These are phyloP conservation scores for Quercus agrifolia DNA, from an alignment of 306 rosid species.

Conservation along the genomic window DNA sequence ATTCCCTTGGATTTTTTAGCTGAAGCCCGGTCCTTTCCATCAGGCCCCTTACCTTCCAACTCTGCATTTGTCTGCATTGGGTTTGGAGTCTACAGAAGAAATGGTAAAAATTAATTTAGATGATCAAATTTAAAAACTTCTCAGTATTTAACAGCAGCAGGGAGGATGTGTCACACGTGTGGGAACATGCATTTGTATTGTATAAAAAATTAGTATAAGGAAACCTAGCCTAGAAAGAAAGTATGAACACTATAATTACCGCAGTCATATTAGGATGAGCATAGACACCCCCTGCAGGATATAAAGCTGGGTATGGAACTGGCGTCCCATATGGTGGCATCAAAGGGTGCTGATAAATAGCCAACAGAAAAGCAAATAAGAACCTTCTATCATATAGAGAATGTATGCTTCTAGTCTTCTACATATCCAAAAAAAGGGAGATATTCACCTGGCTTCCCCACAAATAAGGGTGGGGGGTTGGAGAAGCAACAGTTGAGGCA, in stretches of 20 bases:
- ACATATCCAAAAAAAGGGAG: conserved; percentile 7
- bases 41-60: conserved; percentile 57
- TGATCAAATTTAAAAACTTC: conserved; percentile 17
- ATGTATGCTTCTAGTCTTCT: neutral
- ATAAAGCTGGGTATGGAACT: conserved; percentile 86
- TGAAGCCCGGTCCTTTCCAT: conserved; percentile 68
- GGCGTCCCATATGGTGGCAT: conserved; percentile 96
- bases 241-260: conserved; percentile 40
- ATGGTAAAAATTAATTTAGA: conserved; percentile 11
- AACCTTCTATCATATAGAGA: neutral
- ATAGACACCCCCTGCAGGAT: conserved; percentile 89
- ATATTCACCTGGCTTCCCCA: conserved; percentile 91
- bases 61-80: conserved; percentile 43
- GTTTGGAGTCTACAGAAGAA: conserved; percentile 55
- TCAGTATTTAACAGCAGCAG: neutral
- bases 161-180: neutral
- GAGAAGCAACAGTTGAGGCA: conserved; percentile 83
- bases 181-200: neutral
- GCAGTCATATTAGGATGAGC: conserved; percentile 89
- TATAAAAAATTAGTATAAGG: neutral
- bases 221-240: neutral
- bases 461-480: conserved; percentile 85
- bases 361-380: conserved; percentile 11
- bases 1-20: conserved; percentile 67
- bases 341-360: conserved; percentile 72